These are phyloP conservation scores for Tricharina praecox DNA, from an alignment of 495 filamentous ascomycete genomes.

Conservation along the genomic window DNA sequence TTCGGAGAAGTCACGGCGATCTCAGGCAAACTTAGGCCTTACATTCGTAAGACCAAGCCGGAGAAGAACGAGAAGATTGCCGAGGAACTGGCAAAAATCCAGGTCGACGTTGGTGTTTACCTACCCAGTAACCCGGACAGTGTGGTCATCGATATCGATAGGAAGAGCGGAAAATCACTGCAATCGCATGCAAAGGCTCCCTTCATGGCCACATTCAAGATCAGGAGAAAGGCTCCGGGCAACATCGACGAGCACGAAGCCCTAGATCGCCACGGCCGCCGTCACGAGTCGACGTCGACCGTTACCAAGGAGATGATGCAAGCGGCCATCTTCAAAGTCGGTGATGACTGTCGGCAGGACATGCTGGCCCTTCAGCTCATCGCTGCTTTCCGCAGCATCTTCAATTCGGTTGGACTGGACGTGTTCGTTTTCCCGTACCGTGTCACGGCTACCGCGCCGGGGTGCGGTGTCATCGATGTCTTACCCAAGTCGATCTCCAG, in stretches of 20 bases:
- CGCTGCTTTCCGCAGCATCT: constrained; percentile 88
- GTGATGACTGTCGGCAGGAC: constrained; percentile 95
- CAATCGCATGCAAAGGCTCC: constrained; percentile 97
- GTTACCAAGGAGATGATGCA: constrained; percentile 85
- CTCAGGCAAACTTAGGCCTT: constrained; percentile 85
- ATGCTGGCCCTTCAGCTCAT: constrained; percentile 96
- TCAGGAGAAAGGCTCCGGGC: constrained; percentile 55
- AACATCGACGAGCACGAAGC: constrained; percentile 29
- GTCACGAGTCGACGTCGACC: constrained; percentile 24
- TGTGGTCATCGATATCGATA: constrained; percentile 90
- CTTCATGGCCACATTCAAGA: constrained; percentile 96
- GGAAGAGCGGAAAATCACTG: constrained; percentile 89
- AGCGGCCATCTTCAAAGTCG: constrained; percentile 98
- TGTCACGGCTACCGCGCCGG: constrained; percentile 94
- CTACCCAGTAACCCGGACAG: constrained; percentile 94
- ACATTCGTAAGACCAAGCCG: constrained; percentile 78
- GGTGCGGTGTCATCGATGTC: constrained; percentile 96
- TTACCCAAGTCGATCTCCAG: constrained; percentile 93
- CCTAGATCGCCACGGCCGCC: constrained; percentile 10
- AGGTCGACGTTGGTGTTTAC: constrained; percentile 92
- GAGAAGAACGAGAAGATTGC: constrained; percentile 99
- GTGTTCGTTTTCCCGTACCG: constrained; percentile 95
- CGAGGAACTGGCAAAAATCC: constrained; percentile 90
- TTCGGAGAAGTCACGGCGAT: constrained; percentile 93
- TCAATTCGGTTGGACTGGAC: constrained; percentile 80